Evolutionary conservation across 495 filamentous ascomycete species (phyloP).

Genomic region (Beverwykella pulmonaria): DNA sequence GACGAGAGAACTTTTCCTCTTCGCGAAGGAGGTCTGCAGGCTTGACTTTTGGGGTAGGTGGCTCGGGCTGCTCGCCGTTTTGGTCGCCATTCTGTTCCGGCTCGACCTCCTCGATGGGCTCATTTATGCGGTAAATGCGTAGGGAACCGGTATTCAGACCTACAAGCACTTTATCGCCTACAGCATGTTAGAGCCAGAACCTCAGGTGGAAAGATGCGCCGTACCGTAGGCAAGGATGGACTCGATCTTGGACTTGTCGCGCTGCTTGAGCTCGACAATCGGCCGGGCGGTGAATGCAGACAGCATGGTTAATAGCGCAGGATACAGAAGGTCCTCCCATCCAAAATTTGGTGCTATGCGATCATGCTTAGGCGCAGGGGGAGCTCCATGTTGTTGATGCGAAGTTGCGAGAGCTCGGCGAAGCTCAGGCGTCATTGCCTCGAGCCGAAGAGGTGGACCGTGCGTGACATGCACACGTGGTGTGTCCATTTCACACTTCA

Average conservation of each 20-base stretch:
- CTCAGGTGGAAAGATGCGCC: constrained; percentile 11
- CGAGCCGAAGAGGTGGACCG: background rate
- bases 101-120: constrained; percentile 49
- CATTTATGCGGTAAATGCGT: constrained; percentile 88
- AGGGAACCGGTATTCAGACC: constrained; percentile 88
- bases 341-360: constrained; percentile 1
- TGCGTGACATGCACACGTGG: background rate
- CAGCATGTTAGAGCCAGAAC: constrained; percentile 20
- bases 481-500: too few species aligned
- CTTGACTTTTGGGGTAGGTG: constrained; percentile 50
- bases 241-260: constrained; percentile 95
- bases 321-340: background rate
- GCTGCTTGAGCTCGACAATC: constrained; percentile 91
- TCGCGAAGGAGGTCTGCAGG: constrained; percentile 86
- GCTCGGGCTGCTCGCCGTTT: constrained; percentile 44
- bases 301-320: constrained; percentile 64
- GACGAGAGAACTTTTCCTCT: constrained; percentile 87
- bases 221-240: constrained; percentile 86
- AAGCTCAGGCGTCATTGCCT: constrained; percentile 17
- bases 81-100: constrained; percentile 38
- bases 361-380: constrained; percentile 1
- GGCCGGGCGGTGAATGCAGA: constrained; percentile 96
- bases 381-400: constrained; percentile 5
- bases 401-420: background rate
- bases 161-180: constrained; percentile 85